Percentiles rank a stretch among this genome's conserved stretches.
phyloP scores from a whole-genome alignment of 2,329 filamentous ascomycete species.

The Nigrospora osmanthi region DNA sequence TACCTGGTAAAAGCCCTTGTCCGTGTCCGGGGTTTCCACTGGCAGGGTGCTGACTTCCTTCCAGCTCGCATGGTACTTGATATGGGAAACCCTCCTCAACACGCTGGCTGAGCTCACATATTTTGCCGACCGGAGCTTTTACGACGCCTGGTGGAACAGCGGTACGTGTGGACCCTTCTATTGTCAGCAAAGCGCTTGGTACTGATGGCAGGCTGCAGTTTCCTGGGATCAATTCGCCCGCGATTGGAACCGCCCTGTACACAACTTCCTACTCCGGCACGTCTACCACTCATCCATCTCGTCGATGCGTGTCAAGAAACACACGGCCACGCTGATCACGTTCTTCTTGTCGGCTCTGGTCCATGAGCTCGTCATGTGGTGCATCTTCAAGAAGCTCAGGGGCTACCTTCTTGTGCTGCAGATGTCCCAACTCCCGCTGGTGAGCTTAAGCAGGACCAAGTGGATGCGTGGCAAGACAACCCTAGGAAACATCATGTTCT shows the following conservation, averaged over 20 bases:
- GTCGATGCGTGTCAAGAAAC: conserved; percentile 60
- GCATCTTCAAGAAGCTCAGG: conserved; percentile 69
- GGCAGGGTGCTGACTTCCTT: neutral
- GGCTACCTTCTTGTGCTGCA: conserved; percentile 69
- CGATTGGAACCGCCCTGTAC: conserved; percentile 74
- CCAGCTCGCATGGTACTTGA: conserved; percentile 67
- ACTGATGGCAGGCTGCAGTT: conserved; percentile 21
- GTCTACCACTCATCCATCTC: conserved; percentile 75
- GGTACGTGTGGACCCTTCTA: conserved; percentile 20
- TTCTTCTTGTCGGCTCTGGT: conserved; percentile 65
- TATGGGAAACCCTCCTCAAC: conserved; percentile 71
- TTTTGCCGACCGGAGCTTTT: conserved; percentile 72
- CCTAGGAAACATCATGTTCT: conserved; percentile 69
- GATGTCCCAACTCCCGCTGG: conserved; percentile 66
- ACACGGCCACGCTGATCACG: conserved; percentile 66
- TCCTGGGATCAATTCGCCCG: conserved; percentile 72
- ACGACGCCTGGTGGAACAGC: conserved; percentile 57
- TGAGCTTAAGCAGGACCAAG: conserved; percentile 57
- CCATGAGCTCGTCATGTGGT: conserved; percentile 75
- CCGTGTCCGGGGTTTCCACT: too few species aligned
- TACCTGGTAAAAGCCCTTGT: conserved; percentile 42
- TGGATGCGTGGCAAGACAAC: conserved; percentile 55
- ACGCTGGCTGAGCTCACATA: conserved; percentile 67
- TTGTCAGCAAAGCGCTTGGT: neutral
- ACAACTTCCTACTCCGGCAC: conserved; percentile 69